Conservation (phyloP, 441 rosid species). For the Eruca vesicaria region DNA sequence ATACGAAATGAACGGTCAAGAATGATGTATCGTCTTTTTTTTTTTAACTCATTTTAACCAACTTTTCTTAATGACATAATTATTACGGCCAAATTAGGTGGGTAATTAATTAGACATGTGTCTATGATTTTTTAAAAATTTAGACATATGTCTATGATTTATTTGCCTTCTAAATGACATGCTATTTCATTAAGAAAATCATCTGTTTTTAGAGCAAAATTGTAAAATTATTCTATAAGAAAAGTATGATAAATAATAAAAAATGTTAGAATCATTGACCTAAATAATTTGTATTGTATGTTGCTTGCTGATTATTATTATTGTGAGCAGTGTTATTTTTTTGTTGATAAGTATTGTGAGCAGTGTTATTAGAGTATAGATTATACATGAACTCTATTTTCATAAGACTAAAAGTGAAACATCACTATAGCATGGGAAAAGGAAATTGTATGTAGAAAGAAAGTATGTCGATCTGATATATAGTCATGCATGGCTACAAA, state of each 20-base stretch:
- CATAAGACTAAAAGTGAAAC: background rate
- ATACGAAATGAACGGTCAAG: constrained; percentile 11
- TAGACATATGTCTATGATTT: background rate
- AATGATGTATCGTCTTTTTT: background rate
- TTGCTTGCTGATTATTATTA: background rate
- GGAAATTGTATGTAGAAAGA: background rate
- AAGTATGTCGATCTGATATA: background rate
- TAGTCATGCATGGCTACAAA: constrained; percentile 37
- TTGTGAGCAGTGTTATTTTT: background rate
- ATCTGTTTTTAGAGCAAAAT: background rate
- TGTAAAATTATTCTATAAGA: background rate
- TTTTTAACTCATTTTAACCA: background rate
- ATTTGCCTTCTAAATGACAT: too few species aligned
- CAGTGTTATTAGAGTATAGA: background rate
- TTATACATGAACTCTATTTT: background rate
- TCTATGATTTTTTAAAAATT: background rate
- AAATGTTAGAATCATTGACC: background rate
- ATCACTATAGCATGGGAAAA: background rate
- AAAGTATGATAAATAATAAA: too few species aligned
- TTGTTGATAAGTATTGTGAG: background rate
- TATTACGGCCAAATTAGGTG: background rate
- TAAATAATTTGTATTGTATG: background rate
- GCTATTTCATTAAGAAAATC: background rate
- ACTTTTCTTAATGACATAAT: background rate
- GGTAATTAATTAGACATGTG: background rate